Evolutionary conservation across 2,329 filamentous ascomycete genomes (phyloP), one percentile per base, ranked within the genome.

Genomic region (Colletotrichum costaricense): DNA sequence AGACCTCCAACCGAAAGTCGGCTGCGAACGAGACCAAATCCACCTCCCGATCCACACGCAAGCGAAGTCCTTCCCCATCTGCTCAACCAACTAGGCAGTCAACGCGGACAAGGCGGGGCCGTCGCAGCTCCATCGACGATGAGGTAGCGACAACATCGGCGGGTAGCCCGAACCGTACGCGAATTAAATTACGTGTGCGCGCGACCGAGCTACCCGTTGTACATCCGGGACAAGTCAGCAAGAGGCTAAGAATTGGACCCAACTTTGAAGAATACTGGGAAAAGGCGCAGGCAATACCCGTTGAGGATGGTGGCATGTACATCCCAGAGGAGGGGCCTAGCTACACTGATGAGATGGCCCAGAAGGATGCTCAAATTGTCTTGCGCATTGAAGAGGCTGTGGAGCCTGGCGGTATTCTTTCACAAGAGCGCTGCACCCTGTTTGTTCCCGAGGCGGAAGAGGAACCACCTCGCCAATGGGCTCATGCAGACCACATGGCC

Each of bases 401-500:
- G 4, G 87, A 94, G 78, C 90, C 92, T 5, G 95, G 95, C 19
- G 94, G 95, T 2, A 81, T 95, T 4, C 86, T 98, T 33, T 95
- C 93, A 63, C 85, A 88, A 67, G 90, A 91, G 73, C 87, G 88
- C 73, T 96, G 94, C 79, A 92, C 92, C 2, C 84, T 93, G 28
- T 97, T 94, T 77, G 88, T 92, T 22, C 93, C 94, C 0, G 94
- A 97, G 75, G 86, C 91, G 14, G 86, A 85, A 73, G 92, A 94
- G 69, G 93, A 97, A 77, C 94, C 94, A 0, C 89, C 91, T 0
- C 88, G 89, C 65, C 94, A 97, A 78, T 98, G 94, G 86, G 92
- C 93, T n/a, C 95, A 97, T 77, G 89, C 91, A 79, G 95, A 98
- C 79, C 94, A 98, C 80, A 88, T 98, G 66, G 87, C 93, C 58